Evolutionary conservation across 2,329 filamentous ascomycete species (phyloP), one percentile per base, ranked within the genome.

Genomic region (Beauveria asiatica): DNA sequence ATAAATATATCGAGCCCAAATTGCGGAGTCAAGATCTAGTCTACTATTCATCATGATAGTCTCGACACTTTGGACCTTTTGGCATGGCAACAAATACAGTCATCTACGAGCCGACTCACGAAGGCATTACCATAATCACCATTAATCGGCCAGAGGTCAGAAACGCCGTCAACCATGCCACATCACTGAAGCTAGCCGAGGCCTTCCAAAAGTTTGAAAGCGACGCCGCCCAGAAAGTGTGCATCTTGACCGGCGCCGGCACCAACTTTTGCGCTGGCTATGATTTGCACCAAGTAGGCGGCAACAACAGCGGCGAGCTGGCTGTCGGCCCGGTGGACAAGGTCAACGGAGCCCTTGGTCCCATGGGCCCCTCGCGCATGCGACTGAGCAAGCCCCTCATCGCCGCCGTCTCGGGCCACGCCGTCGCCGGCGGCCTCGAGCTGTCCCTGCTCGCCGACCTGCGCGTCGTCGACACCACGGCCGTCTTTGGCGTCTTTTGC

Each of bases 401-500:
- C 52, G 70, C 71, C 19, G 81, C 80, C 2, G 72, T 83, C 0
- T 71, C 79, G 0, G 80, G 80, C 1, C 74, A 81, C 61, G 80
- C 81, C 1, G 81, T 83, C 0, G 81, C 81, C 0, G 80, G 81
- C 1, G 79, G 68, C 1, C 72, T 83, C 0, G 81, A 84, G 66
- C 69, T 83, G 9, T 76, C 75, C 48, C 73, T 84, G 0, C 66
- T 84, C 0, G 81, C 73, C 0, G 82, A 84, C 64, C 70, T 84
- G 57, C 76, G 81, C 1, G 73, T 84, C 0, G 78, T 75, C 0
- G 80, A 83, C 61, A 77, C 81, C 58, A 76, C 79, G 46, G 78
- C 79, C 4, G 66, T 81, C 1, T 81, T 84, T 56, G 81, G 81
- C 2, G 76, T 84, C 3, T 84, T 83, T 64, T 83, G 78, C 66